Percentiles rank a stretch among this genome's conserved stretches.
These are phyloP conservation scores for Vaccinium myrtillus DNA, from an alignment of 148 eudicot species.

Conservation along the genomic window DNA sequence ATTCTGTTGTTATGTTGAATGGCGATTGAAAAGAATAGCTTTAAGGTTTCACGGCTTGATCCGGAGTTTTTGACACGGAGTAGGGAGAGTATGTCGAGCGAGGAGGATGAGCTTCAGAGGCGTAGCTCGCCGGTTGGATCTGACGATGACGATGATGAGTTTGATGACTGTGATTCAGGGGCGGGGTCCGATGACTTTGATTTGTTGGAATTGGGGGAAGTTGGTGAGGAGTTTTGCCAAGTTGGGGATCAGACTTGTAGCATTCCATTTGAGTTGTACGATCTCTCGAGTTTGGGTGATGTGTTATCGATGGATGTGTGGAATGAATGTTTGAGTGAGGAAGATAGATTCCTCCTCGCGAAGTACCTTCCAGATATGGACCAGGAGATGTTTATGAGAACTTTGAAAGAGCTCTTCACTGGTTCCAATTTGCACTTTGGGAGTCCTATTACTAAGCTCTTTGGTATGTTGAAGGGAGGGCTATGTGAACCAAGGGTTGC, in stretches of 20 bases:
- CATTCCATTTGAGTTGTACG: constrained; percentile 81
- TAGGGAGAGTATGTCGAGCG: constrained; percentile 81
- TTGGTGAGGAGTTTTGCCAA: constrained; percentile 86
- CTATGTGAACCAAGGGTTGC: constrained; percentile 93
- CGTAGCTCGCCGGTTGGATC: constrained; percentile 41
- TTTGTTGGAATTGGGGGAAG: constrained; percentile 83
- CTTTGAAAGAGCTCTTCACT: constrained; percentile 81
- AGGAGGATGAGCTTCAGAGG: constrained; percentile 51
- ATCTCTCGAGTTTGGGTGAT: constrained; percentile 66
- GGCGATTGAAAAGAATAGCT: constrained; percentile 89
- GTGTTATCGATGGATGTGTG: constrained; percentile 86
- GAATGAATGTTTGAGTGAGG: constrained; percentile 89
- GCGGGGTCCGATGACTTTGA: constrained; percentile 97
- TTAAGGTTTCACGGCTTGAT: constrained; percentile 61
- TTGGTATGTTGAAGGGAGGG: constrained; percentile 89
- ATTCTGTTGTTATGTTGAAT: constrained; percentile 40
- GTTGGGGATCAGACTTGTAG: constrained; percentile 87
- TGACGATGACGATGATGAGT: constrained; percentile 47
- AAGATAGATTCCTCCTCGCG: constrained; percentile 68
- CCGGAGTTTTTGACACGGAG: constrained; percentile 58
- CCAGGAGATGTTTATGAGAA: constrained; percentile 68
- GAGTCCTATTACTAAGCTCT: constrained; percentile 62
- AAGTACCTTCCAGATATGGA: constrained; percentile 95
- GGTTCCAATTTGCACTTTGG: constrained; percentile 83
- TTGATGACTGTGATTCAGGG: constrained; percentile 96